Conservation (phyloP, 495 filamentous ascomycete species). For the Clavariopsis aquatica region DNA sequence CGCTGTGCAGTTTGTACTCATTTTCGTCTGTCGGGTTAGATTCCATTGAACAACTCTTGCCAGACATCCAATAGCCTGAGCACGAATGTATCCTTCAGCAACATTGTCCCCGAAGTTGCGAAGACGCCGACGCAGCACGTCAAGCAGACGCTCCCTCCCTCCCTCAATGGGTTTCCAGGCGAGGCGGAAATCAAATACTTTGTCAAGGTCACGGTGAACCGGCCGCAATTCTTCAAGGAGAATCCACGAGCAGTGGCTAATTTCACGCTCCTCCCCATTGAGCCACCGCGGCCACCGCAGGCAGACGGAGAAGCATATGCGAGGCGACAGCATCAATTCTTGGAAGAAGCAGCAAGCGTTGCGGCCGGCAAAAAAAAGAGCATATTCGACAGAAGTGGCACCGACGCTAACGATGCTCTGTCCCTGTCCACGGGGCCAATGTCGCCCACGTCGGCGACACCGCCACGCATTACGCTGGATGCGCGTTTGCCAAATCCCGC, state of each 20-base stretch:
- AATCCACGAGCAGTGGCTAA: conserved; percentile 68
- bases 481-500: conserved; percentile 83
- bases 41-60: conserved; percentile 92
- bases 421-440: conserved; percentile 28
- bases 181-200: conserved; percentile 91
- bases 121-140: conserved; percentile 61
- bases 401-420: conserved; percentile 24
- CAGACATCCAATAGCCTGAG: conserved; percentile 59
- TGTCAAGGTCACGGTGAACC: conserved; percentile 84
- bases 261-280: conserved; percentile 89
- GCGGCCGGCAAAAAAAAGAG: conserved; percentile 45
- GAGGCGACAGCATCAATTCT: conserved; percentile 75
- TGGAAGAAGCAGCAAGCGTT: conserved; percentile 56
- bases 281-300: conserved; percentile 71
- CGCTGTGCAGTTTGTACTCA: not conserved
- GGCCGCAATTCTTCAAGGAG: conserved; percentile 80
- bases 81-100: conserved; percentile 58
- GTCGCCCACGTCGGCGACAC: conserved; percentile 32
- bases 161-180: conserved; percentile 75
- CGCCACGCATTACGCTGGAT: conserved; percentile 66
- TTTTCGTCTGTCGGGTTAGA: conserved; percentile 35
- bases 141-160: conserved; percentile 84
- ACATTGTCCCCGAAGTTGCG: conserved; percentile 60
- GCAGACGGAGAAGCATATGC: conserved; percentile 80
- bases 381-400: conserved; percentile 12